phyloP scores from a whole-genome alignment of 2,329 filamentous ascomycete species.

The Epichloe uncinata region DNA sequence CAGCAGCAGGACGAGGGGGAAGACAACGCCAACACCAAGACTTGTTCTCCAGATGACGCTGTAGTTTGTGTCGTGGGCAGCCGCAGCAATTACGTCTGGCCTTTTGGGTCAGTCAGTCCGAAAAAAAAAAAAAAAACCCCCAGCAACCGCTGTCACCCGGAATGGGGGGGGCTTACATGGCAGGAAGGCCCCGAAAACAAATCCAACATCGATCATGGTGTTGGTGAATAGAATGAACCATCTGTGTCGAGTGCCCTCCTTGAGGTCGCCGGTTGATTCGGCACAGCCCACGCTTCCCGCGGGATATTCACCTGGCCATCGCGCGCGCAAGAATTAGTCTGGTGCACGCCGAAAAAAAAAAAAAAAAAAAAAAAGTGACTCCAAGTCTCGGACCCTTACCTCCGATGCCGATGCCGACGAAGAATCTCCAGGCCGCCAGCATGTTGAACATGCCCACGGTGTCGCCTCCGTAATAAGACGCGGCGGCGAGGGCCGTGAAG shows the following conservation, averaged over 20 bases:
- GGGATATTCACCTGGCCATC: slow-evolving; percentile 51
- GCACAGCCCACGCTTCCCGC: slow-evolving; percentile 70
- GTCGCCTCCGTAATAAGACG: slow-evolving; percentile 62
- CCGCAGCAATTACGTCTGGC: slow-evolving; percentile 39
- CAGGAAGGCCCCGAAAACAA: slow-evolving; percentile 67
- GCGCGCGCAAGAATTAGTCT: too few species aligned
- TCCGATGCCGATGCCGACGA: slow-evolving; percentile 69
- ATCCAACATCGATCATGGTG: slow-evolving; percentile 72
- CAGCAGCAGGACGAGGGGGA: slow-evolving; percentile 57
- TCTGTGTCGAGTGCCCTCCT: slow-evolving; percentile 63
- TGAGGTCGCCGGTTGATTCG: slow-evolving; percentile 69
- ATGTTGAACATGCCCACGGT: slow-evolving; percentile 58
- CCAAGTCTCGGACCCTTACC: slow-evolving; percentile 20
- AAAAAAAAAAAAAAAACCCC: not conserved
- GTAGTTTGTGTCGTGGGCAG: slow-evolving; percentile 45
- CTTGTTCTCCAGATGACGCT: slow-evolving; percentile 71
- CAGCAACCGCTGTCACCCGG: too few species aligned
- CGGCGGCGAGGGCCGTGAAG: slow-evolving; percentile 69
- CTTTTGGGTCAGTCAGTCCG: not conserved
- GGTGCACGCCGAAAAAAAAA: too few species aligned
- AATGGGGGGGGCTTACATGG: slow-evolving; percentile 33
- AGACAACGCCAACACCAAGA: slow-evolving; percentile 69
- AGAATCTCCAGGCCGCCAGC: slow-evolving; percentile 73
- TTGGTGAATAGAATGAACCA: slow-evolving; percentile 92
- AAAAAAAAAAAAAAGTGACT: too few species aligned